Base-by-base conservation (phyloP, 129 eudicot genomes). In the Flaveria brownii region DNA sequence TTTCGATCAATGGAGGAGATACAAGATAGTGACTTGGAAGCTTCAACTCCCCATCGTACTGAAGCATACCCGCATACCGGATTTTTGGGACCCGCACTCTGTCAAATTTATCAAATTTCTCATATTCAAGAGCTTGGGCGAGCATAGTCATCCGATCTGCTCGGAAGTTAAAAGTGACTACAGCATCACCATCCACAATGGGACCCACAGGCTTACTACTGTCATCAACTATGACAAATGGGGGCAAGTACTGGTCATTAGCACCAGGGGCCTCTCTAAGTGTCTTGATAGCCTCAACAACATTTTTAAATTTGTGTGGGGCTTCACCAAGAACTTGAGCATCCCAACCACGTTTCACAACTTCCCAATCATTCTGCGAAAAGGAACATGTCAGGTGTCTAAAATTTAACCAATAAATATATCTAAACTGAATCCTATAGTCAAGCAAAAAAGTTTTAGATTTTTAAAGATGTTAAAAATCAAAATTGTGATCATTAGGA, bases 271-370 rank as follows among this genome's bases (percentile, higher is more conserved):
- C 82, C 65, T 72, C 80, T 77, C 98, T 85, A 72, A 93, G 81
- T 50, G 70, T 93, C 80, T 93, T 93, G 39, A 93, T 82, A 71
- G 96, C 98, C 70, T 93, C 98, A 78, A 93, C 76, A 28, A 82
- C 89, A 74, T 66, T 87, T 84, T 76, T 90, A 57, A 93, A 93
- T 66, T 90, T 90, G 87, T 93, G 85, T 55, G 97, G 98, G 62
- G 98, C 96, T 73, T 93, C 98, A 25, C 96, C 98, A 68, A 93
- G 98, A 68, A 93, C 98, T 68, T 93, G 98, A n/a, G 98, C 97
- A 74, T 93, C 97, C 98, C 98, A 93, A 23, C 98, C 98, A 61
- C 98, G 90, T 77, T 93, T 93, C 20, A 93, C 91, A 30, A 93
- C 97, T 23, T 77, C 89, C 98, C 98, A 93, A 28, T 93, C 98